These are phyloP conservation scores for Eragrostis curvula DNA, from an alignment of 176 grass and related monocot genomes.

Conservation along the genomic window DNA sequence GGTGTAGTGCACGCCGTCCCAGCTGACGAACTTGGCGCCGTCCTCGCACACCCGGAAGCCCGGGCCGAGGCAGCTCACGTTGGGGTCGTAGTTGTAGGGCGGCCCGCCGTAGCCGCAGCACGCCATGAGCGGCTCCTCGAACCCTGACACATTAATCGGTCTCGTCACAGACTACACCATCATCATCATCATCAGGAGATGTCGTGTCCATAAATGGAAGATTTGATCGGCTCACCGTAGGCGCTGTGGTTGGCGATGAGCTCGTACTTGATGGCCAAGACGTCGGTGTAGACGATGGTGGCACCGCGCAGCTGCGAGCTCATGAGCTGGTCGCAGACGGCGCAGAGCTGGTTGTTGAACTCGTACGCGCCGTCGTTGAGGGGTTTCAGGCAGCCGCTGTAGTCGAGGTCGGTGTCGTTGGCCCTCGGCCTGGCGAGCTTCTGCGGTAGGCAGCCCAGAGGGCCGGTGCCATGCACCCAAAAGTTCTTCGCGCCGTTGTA, in stretches of 20 bases:
- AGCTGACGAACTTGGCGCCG: conserved; percentile 69
- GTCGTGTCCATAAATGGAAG: not conserved
- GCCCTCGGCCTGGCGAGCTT: conserved; percentile 47
- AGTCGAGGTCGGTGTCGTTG: conserved; percentile 51
- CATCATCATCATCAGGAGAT: not conserved
- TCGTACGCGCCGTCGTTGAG: conserved; percentile 53
- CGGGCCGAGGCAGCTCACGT: conserved; percentile 49
- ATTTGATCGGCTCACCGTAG: conserved; percentile 43
- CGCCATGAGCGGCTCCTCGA: conserved; percentile 65
- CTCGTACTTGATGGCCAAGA: conserved; percentile 61
- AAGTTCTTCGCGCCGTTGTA: conserved; percentile 62
- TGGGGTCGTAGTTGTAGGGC: conserved; percentile 69
- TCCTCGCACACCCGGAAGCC: conserved; percentile 58
- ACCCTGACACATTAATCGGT: conserved; percentile 21
- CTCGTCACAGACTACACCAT: not conserved
- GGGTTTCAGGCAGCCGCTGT: conserved; percentile 51
- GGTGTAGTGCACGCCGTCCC: conserved; percentile 93
- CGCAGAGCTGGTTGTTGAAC: conserved; percentile 51
- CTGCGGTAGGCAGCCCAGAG: conserved; percentile 66
- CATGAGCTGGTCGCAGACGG: conserved; percentile 44
- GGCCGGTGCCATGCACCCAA: conserved; percentile 60
- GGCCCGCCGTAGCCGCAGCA: conserved; percentile 72
- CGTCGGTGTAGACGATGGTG: conserved; percentile 59
- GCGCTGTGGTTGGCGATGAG: conserved; percentile 56
- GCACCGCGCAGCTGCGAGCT: conserved; percentile 44